Evolutionary conservation across 148 eudicot species (phyloP).

Genomic region (Chenopodium berlandieri): DNA sequence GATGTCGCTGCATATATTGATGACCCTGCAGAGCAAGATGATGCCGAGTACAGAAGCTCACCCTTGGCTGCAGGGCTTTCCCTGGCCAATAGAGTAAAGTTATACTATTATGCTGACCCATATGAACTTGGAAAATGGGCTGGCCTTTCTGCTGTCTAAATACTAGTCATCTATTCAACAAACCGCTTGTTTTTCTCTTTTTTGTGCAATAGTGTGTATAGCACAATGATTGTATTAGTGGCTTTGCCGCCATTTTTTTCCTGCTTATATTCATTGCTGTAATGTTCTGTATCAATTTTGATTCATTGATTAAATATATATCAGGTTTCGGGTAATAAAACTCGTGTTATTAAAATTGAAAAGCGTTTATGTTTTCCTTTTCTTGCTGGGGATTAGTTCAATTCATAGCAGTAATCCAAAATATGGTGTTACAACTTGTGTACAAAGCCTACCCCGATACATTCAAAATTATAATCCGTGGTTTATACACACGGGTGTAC

Average conservation of each 20-base stretch:
- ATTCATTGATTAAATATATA: constrained; percentile 17
- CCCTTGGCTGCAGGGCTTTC: constrained; percentile 72
- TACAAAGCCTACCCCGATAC: no score
- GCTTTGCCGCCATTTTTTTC: constrained; percentile 19
- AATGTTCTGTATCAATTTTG: constrained; percentile 10
- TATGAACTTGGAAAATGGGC: constrained; percentile 97
- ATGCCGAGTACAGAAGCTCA: constrained; percentile 46
- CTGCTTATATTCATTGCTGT: constrained; percentile 17
- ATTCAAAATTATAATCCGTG: no score
- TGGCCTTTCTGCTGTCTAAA: constrained; percentile 31
- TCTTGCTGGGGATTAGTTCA: neutral
- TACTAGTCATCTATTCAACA: neutral
- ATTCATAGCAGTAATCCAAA: neutral
- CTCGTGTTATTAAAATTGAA: neutral
- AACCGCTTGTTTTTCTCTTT: neutral
- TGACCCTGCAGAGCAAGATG: constrained; percentile 77
- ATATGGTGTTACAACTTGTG: neutral
- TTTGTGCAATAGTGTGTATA: constrained; percentile 17
- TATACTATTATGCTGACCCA: constrained; percentile 87
- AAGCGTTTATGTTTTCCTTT: neutral
- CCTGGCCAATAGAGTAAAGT: constrained; percentile 72
- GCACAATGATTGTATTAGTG: neutral
- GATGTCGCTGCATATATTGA: constrained; percentile 76
- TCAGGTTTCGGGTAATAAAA: neutral
- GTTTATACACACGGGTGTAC: no score